Conservation (phyloP, 2,329 filamentous ascomycete genomes). For the Akanthomyces uredinophilus region DNA sequence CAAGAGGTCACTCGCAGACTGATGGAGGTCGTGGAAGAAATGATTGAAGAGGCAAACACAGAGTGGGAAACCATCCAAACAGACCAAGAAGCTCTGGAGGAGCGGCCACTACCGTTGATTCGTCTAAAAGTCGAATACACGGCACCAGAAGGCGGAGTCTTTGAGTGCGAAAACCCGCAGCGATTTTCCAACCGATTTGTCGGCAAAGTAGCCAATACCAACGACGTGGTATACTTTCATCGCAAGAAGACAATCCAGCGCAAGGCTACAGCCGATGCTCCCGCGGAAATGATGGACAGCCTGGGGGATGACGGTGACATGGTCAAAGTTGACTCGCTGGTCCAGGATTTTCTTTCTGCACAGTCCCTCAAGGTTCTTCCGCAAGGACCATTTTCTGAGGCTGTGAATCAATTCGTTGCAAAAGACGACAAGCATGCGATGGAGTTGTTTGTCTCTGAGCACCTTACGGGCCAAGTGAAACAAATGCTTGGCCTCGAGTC, state of each 20-base stretch:
- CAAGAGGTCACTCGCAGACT: conserved; percentile 73
- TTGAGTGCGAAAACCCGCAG: conserved; percentile 91
- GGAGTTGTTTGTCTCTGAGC: conserved; percentile 72
- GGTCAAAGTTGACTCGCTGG: conserved; percentile 82
- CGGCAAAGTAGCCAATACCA: conserved; percentile 86
- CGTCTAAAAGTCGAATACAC: conserved; percentile 88
- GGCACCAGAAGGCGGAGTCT: conserved; percentile 76
- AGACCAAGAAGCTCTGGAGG: conserved; percentile 52
- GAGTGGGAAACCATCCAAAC: conserved; percentile 79
- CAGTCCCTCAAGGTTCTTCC: conserved; percentile 91
- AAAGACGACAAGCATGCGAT: conserved; percentile 95
- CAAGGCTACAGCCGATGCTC: conserved; percentile 39
- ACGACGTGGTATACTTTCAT: conserved; percentile 90
- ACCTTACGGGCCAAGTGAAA: conserved; percentile 64
- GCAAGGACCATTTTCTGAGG: conserved; percentile 87
- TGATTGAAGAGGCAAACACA: conserved; percentile 78
- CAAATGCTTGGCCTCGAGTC: conserved; percentile 62
- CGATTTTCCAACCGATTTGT: conserved; percentile 91
- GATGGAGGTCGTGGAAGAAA: conserved; percentile 71
- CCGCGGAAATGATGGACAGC: conserved; percentile 58
- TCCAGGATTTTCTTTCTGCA: conserved; percentile 78
- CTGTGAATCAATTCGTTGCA: conserved; percentile 85
- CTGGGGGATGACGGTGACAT: conserved; percentile 52
- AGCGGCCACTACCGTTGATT: conserved; percentile 73
- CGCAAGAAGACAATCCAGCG: conserved; percentile 68